Base-by-base conservation (phyloP, 1,284 basidiomycete genomes). In the Fistulina hepatica region DNA sequence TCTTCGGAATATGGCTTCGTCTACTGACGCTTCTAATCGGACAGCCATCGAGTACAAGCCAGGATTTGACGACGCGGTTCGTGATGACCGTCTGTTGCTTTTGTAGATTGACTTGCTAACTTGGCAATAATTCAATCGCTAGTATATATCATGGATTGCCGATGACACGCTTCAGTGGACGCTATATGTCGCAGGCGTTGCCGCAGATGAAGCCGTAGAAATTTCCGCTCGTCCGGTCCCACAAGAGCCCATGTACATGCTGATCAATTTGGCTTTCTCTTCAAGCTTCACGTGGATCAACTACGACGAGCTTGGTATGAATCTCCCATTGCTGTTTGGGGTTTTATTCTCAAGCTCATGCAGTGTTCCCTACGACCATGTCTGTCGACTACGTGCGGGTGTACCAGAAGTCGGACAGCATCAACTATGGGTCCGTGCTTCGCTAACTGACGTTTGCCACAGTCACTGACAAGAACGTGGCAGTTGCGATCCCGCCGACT, bases 1-100 rank as follows among this genome's bases (percentile, higher is more conserved):
- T 75, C 60, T 51, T 63, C 69, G 3, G 52, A 66, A 3, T 83
- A 81, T 48, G 81, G 76, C 1, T 75, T 72, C 48, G 78, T 82
- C 70, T 63, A 45, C 10, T 27, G 41, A 43, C 21, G 32, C 16
- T 17, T 16, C 26, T 33, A 19, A 17, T 3, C 13, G 13, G 28
- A 21, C 20, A 11, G 17, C 28, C n/a, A 19, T 28, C 2, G 27
- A 49, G 44, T 50, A 52, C 36, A 44, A 46, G 32, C 49, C 51
- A 28, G 52, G 50, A 25, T 61, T 60, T 27, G 56, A 60, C 40
- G 47, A 54, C 31, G 62, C 49, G n/a, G 60, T 64, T 35, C 34
- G 46, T 39, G n/a, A n/a, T n/a, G n/a, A n/a, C n/a, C n/a, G n/a
- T n/a, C n/a, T n/a, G n/a, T n/a, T n/a, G n/a, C n/a, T n/a, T n/a